Conservation (phyloP, 495 filamentous ascomycete species). For the Penicillium waksmanii region DNA sequence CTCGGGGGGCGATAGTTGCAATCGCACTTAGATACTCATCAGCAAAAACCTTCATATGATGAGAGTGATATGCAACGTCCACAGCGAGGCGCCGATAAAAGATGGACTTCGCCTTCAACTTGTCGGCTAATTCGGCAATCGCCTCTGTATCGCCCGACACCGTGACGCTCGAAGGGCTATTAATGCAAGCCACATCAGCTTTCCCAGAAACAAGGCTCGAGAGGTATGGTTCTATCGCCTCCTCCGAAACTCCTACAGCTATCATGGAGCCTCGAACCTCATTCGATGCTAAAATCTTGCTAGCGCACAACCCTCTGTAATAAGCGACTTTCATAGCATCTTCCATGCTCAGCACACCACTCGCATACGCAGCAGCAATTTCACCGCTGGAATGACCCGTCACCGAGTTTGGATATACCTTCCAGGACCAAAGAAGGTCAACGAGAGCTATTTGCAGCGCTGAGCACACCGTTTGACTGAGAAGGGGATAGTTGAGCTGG, state of each 20-base stretch:
- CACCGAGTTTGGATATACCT: conserved; percentile 40
- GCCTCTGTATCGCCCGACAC: conserved; percentile 39
- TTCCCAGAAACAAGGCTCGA: conserved; percentile 8
- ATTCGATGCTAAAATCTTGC: conserved; percentile 17
- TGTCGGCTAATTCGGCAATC: conserved; percentile 30
- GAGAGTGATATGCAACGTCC: conserved; percentile 66
- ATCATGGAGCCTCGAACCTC: conserved; percentile 35
- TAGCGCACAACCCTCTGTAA: conserved; percentile 27
- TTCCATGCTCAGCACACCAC: conserved; percentile 37
- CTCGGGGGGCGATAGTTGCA: background rate
- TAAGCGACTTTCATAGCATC: conserved; percentile 36
- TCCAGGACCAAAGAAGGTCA: conserved; percentile 33
- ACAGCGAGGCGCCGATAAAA: conserved; percentile 38
- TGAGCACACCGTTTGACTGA: conserved; percentile 30
- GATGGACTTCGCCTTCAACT: background rate
- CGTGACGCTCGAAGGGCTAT: conserved; percentile 50
- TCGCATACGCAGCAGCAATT: conserved; percentile 49
- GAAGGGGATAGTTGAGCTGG: conserved; percentile 17
- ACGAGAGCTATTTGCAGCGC: conserved; percentile 40
- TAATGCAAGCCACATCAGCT: conserved; percentile 49
- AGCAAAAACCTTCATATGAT: conserved; percentile 54
- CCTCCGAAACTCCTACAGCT: conserved; percentile 32
- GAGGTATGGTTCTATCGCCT: conserved; percentile 27
- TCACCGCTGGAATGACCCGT: conserved; percentile 67
- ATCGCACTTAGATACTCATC: conserved; percentile 26